phyloP scores from a whole-genome alignment of 768 basidiomycete species.

The Chalciporus sphaerocephalus region DNA sequence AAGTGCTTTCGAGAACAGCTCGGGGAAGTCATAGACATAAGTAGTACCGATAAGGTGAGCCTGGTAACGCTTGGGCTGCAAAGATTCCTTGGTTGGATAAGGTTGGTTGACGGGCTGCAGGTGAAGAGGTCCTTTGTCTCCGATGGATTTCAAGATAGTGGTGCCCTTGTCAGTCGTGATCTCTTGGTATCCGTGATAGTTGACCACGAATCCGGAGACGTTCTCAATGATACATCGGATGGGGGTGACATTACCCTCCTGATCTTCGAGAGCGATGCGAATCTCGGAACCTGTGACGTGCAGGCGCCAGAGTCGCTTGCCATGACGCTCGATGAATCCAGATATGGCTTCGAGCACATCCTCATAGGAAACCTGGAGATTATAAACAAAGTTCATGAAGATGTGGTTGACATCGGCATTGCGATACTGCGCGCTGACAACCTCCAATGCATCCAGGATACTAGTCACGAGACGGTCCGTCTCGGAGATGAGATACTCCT shows the following conservation, averaged over 20 bases:
- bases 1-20: constrained; percentile 95
- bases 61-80: constrained; percentile 98
- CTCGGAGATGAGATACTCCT: constrained; percentile 98
- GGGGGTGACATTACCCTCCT: constrained; percentile 90
- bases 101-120: constrained; percentile 90
- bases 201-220: constrained; percentile 97
- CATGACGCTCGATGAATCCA: constrained; percentile 99
- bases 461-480: constrained; percentile 94
- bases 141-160: constrained; percentile 95
- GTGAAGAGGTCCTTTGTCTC: constrained; percentile 95
- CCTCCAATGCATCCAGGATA: constrained; percentile 91
- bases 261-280: constrained; percentile 90
- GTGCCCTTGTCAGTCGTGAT: constrained; percentile 94
- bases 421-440: constrained; percentile 84
- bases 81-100: constrained; percentile 95
- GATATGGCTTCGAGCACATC: constrained; percentile 95
- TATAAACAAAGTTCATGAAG: constrained; percentile 99
- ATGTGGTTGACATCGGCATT: constrained; percentile 98
- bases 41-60: constrained; percentile 98
- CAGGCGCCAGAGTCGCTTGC: constrained; percentile 95
- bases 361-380: constrained; percentile 90
- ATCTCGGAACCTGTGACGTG: constrained; percentile 98
- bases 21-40: constrained; percentile 99
- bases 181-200: constrained; percentile 97
- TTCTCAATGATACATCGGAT: constrained; percentile 99